Base-by-base conservation (phyloP, 352 stramenopile species). In the Plasmopara halstedii region DNA sequence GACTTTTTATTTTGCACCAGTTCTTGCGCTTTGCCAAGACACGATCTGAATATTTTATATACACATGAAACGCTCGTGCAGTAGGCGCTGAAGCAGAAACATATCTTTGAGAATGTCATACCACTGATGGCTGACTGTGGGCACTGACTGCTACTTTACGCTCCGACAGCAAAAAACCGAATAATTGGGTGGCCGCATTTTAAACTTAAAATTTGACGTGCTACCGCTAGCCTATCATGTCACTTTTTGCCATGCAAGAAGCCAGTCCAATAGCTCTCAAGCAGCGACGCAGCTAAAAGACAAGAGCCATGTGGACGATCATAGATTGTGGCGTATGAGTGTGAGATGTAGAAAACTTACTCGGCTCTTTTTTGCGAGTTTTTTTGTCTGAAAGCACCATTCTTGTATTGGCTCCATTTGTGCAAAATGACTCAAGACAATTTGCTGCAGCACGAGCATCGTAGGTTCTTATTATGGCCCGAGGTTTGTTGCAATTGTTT, bases 81-180 rank as follows among this genome's bases (percentile, higher is more conserved):
- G 20, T 83, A 82, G 60, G 82, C 72, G 8, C 56, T 64, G 11
- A 89, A 86, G 59, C 63, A 82, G 35, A 83, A 85, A 67, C 85
- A 83, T 51, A 84, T 67, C 51, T 84, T 89, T 41, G 77, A 89
- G 62, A 44, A 87, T 37, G 64, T 89, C 55, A 89, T 74, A 26
- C 72, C 72, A 34, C 44, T 71, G 7, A 86, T 89, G 77, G 74
- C 74, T 9, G 62, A 56, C 22, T 79, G 79, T 32, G 60, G 63
- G 10, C 74, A 87, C 53, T 82, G 72, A 26, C 64, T 89, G 23
- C 55, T 86, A 50, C 54, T 89, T 40, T 84, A 72, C 52, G 73
- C 77, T 2, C 63, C 73, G 15, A 78, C 55, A n/a, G 19, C 59
- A 4, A 64, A 29, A 55, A 70, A 17, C 46, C 83, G 15, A 69